Evolutionary conservation across 371 early-diverging fungal genomes (phyloP).

Genomic region (Capillidium rhysosporum): DNA sequence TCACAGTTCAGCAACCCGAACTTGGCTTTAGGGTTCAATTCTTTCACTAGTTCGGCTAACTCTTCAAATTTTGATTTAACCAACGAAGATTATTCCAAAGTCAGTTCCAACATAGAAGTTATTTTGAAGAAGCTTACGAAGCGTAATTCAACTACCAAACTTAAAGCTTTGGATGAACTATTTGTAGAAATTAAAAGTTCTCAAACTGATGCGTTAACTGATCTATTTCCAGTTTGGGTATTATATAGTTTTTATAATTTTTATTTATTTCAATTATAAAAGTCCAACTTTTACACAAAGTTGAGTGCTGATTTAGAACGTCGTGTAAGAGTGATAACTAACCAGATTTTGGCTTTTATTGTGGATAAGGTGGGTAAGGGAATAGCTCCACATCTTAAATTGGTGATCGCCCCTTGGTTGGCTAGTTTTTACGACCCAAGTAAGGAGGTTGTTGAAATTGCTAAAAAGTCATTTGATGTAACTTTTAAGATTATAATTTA

Average conservation of each 20-base stretch:
- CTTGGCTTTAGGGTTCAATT: neutral
- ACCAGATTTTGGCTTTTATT: conserved; percentile 26
- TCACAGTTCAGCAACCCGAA: neutral
- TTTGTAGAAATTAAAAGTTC: conserved; percentile 23
- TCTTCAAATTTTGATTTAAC: conserved; percentile 4
- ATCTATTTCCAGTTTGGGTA: conserved; percentile 12
- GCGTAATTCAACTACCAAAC: conserved; percentile 39
- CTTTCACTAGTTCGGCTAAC: neutral
- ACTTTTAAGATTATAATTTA: neutral
- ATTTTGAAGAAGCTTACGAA: conserved; percentile 39
- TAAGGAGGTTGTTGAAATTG: conserved; percentile 28
- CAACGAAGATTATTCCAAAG: conserved; percentile 10
- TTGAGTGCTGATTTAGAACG: conserved; percentile 38
- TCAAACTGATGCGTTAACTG: conserved; percentile 11
- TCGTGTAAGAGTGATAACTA: conserved; percentile 28
- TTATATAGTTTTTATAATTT: neutral
- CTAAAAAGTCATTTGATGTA: conserved; percentile 31
- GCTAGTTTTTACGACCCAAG: conserved; percentile 34
- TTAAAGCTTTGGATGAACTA: conserved; percentile 45
- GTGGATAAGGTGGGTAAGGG: conserved; percentile 29
- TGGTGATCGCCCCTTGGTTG: conserved; percentile 36
- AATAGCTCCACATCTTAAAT: conserved; percentile 36
- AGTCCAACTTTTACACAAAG: conserved; percentile 28
- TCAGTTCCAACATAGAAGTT: conserved; percentile 16
- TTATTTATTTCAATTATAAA: neutral